Evolutionary conservation across 306 rosid genomes (phyloP), one percentile per base, ranked within the genome.

Genomic region (Styphnolobium japonicum): DNA sequence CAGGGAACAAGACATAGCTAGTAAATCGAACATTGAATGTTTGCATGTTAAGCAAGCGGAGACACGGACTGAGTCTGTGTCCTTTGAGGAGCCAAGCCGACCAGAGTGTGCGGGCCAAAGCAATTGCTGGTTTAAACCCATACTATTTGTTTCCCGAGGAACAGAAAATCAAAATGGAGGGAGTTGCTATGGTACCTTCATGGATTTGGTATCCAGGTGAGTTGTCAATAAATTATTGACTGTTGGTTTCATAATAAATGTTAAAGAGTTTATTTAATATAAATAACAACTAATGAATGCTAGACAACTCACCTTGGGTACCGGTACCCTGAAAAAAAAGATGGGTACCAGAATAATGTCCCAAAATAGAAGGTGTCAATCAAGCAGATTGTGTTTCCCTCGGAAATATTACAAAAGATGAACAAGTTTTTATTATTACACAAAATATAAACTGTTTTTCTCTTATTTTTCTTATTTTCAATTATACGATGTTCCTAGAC

Each of bases 81-180:
- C 19, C 39, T 73, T 58, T 4, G 39, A 68, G 78, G 72, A 62
- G 81, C 29, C 67, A 65, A 74, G 80, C 86, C 92, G 90, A 89
- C 89, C 81, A 70, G 52, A 76, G 86, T 89, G 83, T 71, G 77
- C 78, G 81, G 81, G 71, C 85, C 91, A 43, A 87, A 46, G 89
- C 83, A 68, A 78, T 78, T 87, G 93, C 81, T 82, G 87, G 78
- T 76, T 77, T 74, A 36, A 31, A 60, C 73, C 83, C 46, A 48
- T 48, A 81, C 75, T 69, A 63, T 63, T 77, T 80, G 78, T 75
- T 87, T 87, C 76, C 89, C 89, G 56, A 85, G 70, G 27, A 42
- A 9, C 56, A 27, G 19, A 76, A 76, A 45, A 6, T 11, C 49
- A 7, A 22, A 10, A 16, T n/a, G 18, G 10, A n/a, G n/a, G n/a